These are phyloP conservation scores for Xylariaceae sp. DNA, from an alignment of 2,329 filamentous ascomycete species.

Conservation along the genomic window DNA sequence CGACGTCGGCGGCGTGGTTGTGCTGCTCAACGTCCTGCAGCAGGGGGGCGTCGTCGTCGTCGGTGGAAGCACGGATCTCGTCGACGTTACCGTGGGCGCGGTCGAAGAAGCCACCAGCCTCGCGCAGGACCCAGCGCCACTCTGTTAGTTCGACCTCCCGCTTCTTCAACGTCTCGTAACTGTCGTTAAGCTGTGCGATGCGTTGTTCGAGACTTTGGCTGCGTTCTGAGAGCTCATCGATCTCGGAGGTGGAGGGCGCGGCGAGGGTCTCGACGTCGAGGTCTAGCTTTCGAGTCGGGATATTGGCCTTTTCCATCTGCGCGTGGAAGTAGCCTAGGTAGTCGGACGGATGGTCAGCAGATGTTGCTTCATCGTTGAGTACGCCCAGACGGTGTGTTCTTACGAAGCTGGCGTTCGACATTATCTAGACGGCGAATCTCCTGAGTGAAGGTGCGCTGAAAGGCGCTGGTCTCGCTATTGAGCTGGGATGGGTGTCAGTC, in stretches of 20 bases:
- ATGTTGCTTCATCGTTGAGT: neutral
- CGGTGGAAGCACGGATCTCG: constrained; percentile 86
- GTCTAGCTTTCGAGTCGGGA: constrained; percentile 83
- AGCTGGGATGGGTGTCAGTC: constrained; percentile 53
- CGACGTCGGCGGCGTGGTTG: constrained; percentile 60
- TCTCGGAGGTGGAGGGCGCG: constrained; percentile 86
- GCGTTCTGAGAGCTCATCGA: constrained; percentile 90
- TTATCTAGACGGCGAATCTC: constrained; percentile 97
- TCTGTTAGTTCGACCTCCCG: constrained; percentile 94
- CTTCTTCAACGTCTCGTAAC: constrained; percentile 97
- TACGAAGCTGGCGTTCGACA: constrained; percentile 94
- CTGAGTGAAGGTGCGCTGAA: constrained; percentile 95
- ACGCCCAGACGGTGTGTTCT: constrained; percentile 35
- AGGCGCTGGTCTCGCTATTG: constrained; percentile 87
- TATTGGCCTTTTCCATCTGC: constrained; percentile 91
- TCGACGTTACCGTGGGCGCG: constrained; percentile 93
- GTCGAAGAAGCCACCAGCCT: constrained; percentile 97
- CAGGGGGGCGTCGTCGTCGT: constrained; percentile 88
- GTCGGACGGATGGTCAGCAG: constrained; percentile 28
- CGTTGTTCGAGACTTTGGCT: constrained; percentile 90
- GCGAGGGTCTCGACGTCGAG: constrained; percentile 85
- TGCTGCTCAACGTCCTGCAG: constrained; percentile 91
- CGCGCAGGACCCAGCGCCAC: constrained; percentile 95
- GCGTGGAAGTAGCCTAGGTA: constrained; percentile 79
- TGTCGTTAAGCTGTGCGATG: constrained; percentile 88